Base-by-base conservation (phyloP, 2,329 filamentous ascomycete species). In the Pseudocercospora fijiensis region DNA sequence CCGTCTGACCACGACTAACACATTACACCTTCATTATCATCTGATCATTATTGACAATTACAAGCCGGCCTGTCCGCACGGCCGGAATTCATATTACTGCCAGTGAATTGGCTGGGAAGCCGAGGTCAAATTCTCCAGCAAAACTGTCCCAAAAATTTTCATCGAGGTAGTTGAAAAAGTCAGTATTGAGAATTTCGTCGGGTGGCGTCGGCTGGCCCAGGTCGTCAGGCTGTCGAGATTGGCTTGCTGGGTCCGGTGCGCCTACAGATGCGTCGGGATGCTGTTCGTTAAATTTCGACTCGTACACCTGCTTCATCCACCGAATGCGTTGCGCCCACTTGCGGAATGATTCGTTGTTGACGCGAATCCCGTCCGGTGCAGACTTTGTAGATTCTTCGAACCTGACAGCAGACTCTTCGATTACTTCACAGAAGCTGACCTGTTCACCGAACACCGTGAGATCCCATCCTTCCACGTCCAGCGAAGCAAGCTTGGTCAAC, bases 391-490 rank as follows among this genome's bases (percentile, higher is more conserved):
- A 60, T 37, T 63, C 65, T 22, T 73, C 71, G 62, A 71, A 74
- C 3, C 62, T 60, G 11, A 49, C 26, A 1, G 69, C 66, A 22
- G 67, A 62, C 52, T 67, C 61, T 7, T 73, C 73, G 13, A 73
- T 64, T 16, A 69, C 64, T 9, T 58, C 30, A 2, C 51, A 37
- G 57, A 72, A 74, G 49, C 70, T 65, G 10, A 72, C 8, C 4
- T 64, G 60, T 26, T 69, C 64, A 24, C 65, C 63, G 8, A 72
- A 45, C 11, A 62, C 64, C 22, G 63, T 65, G 9, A 70, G 43
- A 58, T 72, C 71, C 73, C 73, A 74, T 41, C 71, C 71, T n/a
- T 73, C 71, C 37, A 70, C 56, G 5, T 75, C 73, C 9, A 75
- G 67, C 2, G 68, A 66, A 4, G 71, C 72, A 5, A 74, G 66